Evolutionary conservation across 176 grass and related monocot genomes (phyloP), one percentile per base, ranked within the genome.

Genomic region (Oryza rufipogon): DNA sequence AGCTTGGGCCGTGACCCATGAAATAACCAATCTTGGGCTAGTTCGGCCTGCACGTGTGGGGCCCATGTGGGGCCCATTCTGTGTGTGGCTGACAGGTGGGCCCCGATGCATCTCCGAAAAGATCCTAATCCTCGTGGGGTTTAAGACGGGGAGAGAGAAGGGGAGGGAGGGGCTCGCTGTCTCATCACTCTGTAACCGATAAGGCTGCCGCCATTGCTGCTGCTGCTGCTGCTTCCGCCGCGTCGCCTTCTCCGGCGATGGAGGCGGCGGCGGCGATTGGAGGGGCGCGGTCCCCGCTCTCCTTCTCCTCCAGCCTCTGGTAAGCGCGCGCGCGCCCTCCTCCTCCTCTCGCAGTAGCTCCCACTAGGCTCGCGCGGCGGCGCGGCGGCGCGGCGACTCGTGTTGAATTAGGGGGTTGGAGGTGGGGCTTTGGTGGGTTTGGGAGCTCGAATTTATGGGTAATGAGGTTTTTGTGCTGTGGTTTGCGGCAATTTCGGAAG

Each of bases 301-400:
- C 91, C 42, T 93, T 95, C 87, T 91, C 91, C 69, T 98, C 85
- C 52, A 91, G 45, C 90, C 74, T 93, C 87, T 80, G 92, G 93
- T 95, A 85, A 20, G 1, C 54, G 42, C 41, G 0, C 10, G 16
- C 64, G 17, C 10, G 28, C 28, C 28, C 28, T 30, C 26, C 26
- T 26, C 39, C 39, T 68, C 66, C 20, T 11, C 42, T 47, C 7
- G 60, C 79, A 15, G 12, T 12, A 28, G 7, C 9, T 19, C 0
- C 14, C 4, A 34, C 20, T 49, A 58, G 22, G 16, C 16, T 28
- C 48, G 5, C 33, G 49, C 58, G 11, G 36, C 68, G 6, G 12
- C 20, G 17, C 22, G 58, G 25, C 25, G 25, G 5, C 33, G 36
- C 68, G 6, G 36, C 68, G 6, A 8, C 20, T 12, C 3, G 0